Conservation (phyloP, 441 rosid species). For the Populus trichocarpa region DNA sequence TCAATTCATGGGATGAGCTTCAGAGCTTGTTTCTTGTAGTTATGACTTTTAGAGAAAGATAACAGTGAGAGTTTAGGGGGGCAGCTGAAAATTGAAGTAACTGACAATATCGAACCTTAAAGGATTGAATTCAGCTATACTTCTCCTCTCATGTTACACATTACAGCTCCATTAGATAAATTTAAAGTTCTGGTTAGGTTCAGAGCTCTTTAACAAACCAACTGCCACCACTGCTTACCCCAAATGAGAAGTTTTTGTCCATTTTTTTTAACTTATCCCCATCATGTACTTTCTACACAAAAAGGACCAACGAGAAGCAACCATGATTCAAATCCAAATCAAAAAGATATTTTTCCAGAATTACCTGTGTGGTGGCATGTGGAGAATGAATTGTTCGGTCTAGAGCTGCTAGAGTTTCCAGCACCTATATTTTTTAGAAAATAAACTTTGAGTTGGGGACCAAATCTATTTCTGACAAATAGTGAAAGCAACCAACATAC, state of each 20-base stretch:
- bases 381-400: constrained; percentile 98
- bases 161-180: neutral
- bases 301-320: neutral
- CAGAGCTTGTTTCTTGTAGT: neutral
- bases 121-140: neutral
- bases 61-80: neutral
- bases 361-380: constrained; percentile 95
- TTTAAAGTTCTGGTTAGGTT: neutral
- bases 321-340: constrained; percentile 4
- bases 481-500: constrained; percentile 49
- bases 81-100: neutral
- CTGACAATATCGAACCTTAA: neutral
- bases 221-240: neutral
- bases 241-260: neutral
- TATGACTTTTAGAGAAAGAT: neutral
- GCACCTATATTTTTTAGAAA: constrained; percentile 50
- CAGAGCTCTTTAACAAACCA: neutral
- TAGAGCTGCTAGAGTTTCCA: constrained; percentile 94
- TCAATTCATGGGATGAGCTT: neutral
- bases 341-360: constrained; percentile 1
- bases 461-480: constrained; percentile 16
- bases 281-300: neutral
- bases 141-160: neutral
- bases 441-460: constrained; percentile 8
- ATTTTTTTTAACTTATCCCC: neutral